Conservation (phyloP, 2,329 filamentous ascomycete genomes). For the Zelopaecilomyces penicillatus region DNA sequence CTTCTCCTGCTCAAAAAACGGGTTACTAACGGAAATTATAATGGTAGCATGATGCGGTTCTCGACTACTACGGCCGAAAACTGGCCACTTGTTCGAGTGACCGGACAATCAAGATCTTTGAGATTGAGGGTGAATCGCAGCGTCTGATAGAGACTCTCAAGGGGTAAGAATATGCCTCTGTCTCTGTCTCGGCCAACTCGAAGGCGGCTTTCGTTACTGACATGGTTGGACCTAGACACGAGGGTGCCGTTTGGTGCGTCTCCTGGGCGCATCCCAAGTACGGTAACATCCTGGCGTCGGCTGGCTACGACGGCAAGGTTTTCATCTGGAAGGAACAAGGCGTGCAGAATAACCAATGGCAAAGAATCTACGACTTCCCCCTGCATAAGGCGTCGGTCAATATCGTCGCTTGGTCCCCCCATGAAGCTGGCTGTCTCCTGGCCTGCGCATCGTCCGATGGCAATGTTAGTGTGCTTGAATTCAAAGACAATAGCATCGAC, state of each 20-base stretch:
- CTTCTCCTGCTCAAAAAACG: not conserved
- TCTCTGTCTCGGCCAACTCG: not conserved
- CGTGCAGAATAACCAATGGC: slow-evolving; percentile 54
- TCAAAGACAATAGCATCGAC: slow-evolving; percentile 91
- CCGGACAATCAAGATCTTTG: slow-evolving; percentile 98
- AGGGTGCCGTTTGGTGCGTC: slow-evolving; percentile 96
- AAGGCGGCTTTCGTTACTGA: not conserved
- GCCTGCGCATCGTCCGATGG: slow-evolving; percentile 93
- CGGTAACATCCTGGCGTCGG: slow-evolving; percentile 92
- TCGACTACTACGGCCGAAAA: slow-evolving; percentile 96
- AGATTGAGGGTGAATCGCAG: slow-evolving; percentile 90
- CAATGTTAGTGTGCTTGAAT: slow-evolving; percentile 87
- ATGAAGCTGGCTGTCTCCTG: slow-evolving; percentile 88
- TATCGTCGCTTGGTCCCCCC: slow-evolving; percentile 94
- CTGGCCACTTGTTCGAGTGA: slow-evolving; percentile 96
- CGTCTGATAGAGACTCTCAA: slow-evolving; percentile 86
- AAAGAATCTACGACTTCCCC: slow-evolving; percentile 85
- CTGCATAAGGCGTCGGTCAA: slow-evolving; percentile 95
- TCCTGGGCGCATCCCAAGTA: slow-evolving; percentile 98
- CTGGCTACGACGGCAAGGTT: slow-evolving; percentile 95
- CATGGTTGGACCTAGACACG: slow-evolving; percentile 54
- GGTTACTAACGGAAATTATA: too few relatives aligned
- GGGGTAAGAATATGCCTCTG: slow-evolving; percentile 47
- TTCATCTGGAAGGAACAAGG: slow-evolving; percentile 93
- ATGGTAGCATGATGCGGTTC: slow-evolving; percentile 82